These are phyloP conservation scores for Calonectria leucothoes DNA, from an alignment of 2,329 filamentous ascomycete genomes.

Conservation along the genomic window DNA sequence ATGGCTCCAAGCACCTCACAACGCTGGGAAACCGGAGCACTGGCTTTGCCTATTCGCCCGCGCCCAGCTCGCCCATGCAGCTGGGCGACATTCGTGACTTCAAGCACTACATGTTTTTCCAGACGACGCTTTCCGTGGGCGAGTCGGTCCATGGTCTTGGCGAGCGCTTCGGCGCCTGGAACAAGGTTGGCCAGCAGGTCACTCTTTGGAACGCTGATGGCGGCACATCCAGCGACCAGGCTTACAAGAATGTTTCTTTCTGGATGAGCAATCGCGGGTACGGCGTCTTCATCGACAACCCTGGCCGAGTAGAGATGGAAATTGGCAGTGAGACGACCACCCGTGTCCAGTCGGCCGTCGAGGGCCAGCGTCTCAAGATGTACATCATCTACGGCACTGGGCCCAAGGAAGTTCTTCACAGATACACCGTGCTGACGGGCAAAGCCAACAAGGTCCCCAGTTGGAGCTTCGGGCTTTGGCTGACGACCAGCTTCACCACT, in stretches of 20 bases:
- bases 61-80: conserved; percentile 49
- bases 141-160: conserved; percentile 81
- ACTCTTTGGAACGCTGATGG: conserved; percentile 73
- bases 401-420: conserved; percentile 77
- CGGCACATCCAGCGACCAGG: conserved; percentile 76
- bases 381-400: conserved; percentile 78
- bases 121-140: conserved; percentile 65
- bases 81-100: conserved; percentile 54
- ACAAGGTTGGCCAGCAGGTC: conserved; percentile 79
- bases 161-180: conserved; percentile 81
- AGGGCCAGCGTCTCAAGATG: conserved; percentile 78
- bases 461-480: conserved; percentile 83
- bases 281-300: conserved; percentile 79
- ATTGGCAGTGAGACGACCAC: conserved; percentile 80
- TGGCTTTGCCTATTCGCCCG: conserved; percentile 51
- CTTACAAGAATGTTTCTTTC: conserved; percentile 79
- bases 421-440: conserved; percentile 76
- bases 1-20: conserved; percentile 51
- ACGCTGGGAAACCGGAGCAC: conserved; percentile 53
- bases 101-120: conserved; percentile 67
- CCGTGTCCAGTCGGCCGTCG: conserved; percentile 75
- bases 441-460: conserved; percentile 72
- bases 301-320: conserved; percentile 77
- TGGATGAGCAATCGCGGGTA: conserved; percentile 80
- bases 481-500: conserved; percentile 81